Base-by-base conservation (phyloP, 2,329 filamentous ascomycete genomes). In the Xylariaceae sp. region DNA sequence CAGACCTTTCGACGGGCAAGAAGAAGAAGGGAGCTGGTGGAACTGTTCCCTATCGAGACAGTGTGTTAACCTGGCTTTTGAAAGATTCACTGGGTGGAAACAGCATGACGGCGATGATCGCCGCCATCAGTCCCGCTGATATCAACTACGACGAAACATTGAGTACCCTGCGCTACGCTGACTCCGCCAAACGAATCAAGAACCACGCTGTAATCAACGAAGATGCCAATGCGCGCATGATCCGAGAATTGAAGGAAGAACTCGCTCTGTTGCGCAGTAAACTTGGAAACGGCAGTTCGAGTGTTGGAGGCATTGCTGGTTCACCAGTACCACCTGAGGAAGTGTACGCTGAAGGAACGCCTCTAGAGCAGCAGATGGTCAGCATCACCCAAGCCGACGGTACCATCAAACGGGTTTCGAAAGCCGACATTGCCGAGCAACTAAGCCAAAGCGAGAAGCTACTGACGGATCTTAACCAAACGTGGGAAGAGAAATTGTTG, bases 101-200 rank as follows among this genome's bases (percentile, higher is more conserved):
- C 80, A 97, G 93, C 73, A 93, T 97, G 90, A 99, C 94, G 23
- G 94, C 94, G 61, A 99, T 99, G 95, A 99, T 99, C 80, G 95
- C 94, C 54, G 93, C 93, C 55, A 97, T 99, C 72, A 97, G 92
- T 70, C 94, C 94, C 3, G 94, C 94, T 57, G 94, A 99, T 75
- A 97, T 97, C 78, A 99, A 99, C 76, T 97, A 96, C 72, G 94
- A 99, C 66, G 94, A 99, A 75, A 99, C 95, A 0, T 81, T 99
- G 15, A 94, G 92, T 72, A 99, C 94, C 0, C 81, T 99, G 34
- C 86, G 95, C 70, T 99, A 99, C 74, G 94, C 95, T 58, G 93
- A 99, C 72, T 97, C 92, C 6, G 94, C 94, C 30, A 99, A 99
- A 78, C 87, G 94, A 68, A 99, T 99, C 82, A 97, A 97, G 90